phyloP scores from a whole-genome alignment of 2,329 filamentous ascomycete species.

The Fusarium multiceps region DNA sequence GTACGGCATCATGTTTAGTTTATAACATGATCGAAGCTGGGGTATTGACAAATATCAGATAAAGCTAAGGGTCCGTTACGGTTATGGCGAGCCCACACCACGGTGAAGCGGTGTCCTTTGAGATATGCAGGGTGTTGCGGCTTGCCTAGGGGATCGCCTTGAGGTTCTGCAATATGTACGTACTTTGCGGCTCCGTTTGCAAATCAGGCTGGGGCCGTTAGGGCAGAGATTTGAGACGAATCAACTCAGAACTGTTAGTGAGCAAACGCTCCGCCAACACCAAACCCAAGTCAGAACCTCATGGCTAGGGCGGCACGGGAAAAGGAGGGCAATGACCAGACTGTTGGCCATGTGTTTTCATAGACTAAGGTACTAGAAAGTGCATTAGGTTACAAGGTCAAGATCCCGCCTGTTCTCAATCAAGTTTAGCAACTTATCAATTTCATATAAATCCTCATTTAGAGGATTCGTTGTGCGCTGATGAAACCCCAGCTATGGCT shows the following conservation, averaged over 20 bases:
- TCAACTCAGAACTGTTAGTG: constrained; percentile 7
- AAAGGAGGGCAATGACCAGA: constrained; percentile 11
- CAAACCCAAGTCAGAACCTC: not conserved
- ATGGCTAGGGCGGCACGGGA: constrained; percentile 7
- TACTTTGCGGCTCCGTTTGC: constrained; percentile 40
- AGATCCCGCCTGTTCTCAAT: not conserved
- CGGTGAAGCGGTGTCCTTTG: constrained; percentile 27
- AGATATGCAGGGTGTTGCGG: constrained; percentile 29
- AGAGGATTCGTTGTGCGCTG: not conserved
- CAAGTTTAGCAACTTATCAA: not conserved
- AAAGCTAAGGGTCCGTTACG: constrained; percentile 22
- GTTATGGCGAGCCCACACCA: constrained; percentile 26
- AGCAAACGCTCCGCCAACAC: constrained; percentile 1
- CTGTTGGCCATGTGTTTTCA: constrained; percentile 7
- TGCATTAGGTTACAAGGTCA: not conserved
- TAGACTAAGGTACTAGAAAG: constrained; percentile 1
- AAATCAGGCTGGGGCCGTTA: not conserved
- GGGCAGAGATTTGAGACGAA: constrained; percentile 4
- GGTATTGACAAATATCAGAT: constrained; percentile 23
- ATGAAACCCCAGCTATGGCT: not conserved
- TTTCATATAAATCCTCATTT: not conserved
- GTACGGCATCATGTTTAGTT: constrained; percentile 3
- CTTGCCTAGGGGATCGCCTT: constrained; percentile 4
- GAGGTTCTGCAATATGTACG: constrained; percentile 4
- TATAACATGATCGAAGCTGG: constrained; percentile 24